Conservation (phyloP, 2,329 filamentous ascomycete species). For the Fusarium marasasianum region DNA sequence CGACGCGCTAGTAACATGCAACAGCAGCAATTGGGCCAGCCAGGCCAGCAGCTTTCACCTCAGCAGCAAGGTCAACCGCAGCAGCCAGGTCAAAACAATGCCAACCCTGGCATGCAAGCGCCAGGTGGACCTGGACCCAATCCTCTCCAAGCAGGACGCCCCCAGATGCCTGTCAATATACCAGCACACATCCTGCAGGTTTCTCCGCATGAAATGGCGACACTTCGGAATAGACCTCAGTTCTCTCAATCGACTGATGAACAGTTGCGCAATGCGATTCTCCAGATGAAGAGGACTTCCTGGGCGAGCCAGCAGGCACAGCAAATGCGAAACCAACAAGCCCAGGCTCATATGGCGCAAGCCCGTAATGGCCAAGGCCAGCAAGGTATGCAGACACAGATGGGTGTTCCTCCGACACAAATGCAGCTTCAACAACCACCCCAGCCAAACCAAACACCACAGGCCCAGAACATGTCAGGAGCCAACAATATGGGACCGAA, state of each 20-base stretch:
- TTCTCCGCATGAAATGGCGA: conserved; percentile 47
- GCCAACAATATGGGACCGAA: conserved; percentile 57
- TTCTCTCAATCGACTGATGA: conserved; percentile 47
- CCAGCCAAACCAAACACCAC: conserved; percentile 53
- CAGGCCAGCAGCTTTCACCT: conserved; percentile 26
- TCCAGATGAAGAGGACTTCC: conserved; percentile 47
- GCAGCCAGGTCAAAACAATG: conserved; percentile 45
- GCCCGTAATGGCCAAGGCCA: conserved; percentile 45
- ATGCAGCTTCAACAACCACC: conserved; percentile 63
- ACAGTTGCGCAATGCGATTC: conserved; percentile 45
- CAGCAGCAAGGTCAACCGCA: conserved; percentile 25
- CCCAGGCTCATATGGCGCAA: conserved; percentile 49
- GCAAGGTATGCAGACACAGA: conserved; percentile 49
- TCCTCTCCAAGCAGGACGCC: conserved; percentile 41
- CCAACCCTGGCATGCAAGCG: conserved; percentile 39
- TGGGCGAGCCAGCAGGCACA: conserved; percentile 47
- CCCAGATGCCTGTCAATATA: conserved; percentile 38
- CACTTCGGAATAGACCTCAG: conserved; percentile 43
- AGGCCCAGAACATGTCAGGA: conserved; percentile 51
- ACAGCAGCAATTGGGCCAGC: conserved; percentile 27
- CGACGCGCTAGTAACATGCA: conserved; percentile 45
- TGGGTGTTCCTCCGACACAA: conserved; percentile 59
- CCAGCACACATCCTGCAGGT: conserved; percentile 49
- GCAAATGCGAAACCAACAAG: conserved; percentile 40
- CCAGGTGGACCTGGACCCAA: conserved; percentile 40